Evolutionary conservation across 2,329 filamentous ascomycete species (phyloP), one percentile per base, ranked within the genome.

Genomic region (Ophiocordyceps polyrhachis-furcata): DNA sequence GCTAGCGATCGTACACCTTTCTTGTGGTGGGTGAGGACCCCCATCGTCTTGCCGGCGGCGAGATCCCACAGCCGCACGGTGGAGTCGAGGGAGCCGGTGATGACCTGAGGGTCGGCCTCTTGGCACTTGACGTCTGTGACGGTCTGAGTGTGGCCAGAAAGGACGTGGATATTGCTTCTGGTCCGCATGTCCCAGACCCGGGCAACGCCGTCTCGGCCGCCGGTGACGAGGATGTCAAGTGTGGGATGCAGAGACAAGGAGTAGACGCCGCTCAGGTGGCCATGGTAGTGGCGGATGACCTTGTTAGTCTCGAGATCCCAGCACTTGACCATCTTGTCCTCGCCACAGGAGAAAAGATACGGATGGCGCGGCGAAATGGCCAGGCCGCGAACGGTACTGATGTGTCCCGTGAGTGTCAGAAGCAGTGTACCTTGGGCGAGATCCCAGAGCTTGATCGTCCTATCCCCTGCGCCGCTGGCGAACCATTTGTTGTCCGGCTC

Each of bases 271-370:
- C 85, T 93, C 20, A 98, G 68, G 65, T 98, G 91, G 17, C 93
- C 93, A 60, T 98, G 91, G 61, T 96, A 98, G 63, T 95, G 87
- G 37, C 89, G 77, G 57, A 96, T 95, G 48, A 98, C 91, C 63
- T 95, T 95, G 68, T 98, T 98, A n/a, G 89, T 95, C 63, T 98
- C 91, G 51, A 98, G 67, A 66, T 98, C 91, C 91, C 91, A 98
- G 66, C 91, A 98, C 65, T 98, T 98, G 49, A 98, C 91, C 88
- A 95, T 95, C 69, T 98, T 98, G 62, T 98, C 91, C 63, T 98
- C 91, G 47, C 86, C 93, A 57, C 91, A 98, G 12, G 87, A 94
- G 63, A 98, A 98, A 11, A 98, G 73, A 58, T 98, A 98, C 0
- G 91, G 93, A 64, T 98, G 91, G 42, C 91, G 72, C 15, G 88